Percentiles rank a stretch among this genome's conserved stretches.
phyloP scores from a whole-genome alignment of 768 basidiomycete species.

The Aureoboletus auriporus region DNA sequence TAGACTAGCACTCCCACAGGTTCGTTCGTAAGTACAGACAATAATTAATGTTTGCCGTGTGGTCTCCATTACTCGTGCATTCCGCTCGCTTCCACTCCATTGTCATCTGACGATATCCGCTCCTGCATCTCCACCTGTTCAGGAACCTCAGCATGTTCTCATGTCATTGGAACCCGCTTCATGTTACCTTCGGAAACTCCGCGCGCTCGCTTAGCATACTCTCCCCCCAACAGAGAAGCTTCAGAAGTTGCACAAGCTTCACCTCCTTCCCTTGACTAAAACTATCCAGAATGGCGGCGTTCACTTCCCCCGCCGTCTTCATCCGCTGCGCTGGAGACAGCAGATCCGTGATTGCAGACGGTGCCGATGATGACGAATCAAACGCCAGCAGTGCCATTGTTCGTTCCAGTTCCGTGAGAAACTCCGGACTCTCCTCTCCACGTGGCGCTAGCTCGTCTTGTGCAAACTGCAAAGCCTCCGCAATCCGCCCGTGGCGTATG shows the following conservation, averaged over 20 bases:
- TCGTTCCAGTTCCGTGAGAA: constrained; percentile 85
- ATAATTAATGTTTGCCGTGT: background rate
- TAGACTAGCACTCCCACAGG: background rate
- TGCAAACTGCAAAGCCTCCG: constrained; percentile 85
- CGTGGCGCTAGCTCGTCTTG: constrained; percentile 92
- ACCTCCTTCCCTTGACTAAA: constrained; percentile 91
- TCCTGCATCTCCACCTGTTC: constrained; percentile 31
- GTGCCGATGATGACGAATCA: constrained; percentile 49
- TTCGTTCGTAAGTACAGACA: constrained; percentile 9
- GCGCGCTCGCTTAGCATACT: constrained; percentile 68
- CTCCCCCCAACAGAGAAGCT: constrained; percentile 88
- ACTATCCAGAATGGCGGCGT: constrained; percentile 90
- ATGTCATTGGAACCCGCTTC: constrained; percentile 5
- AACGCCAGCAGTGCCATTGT: constrained; percentile 93
- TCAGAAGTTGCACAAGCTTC: constrained; percentile 78
- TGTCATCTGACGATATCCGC: constrained; percentile 13
- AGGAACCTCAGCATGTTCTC: constrained; percentile 19
- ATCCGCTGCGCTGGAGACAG: constrained; percentile 83
- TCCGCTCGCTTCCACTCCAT: constrained; percentile 13
- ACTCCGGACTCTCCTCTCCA: constrained; percentile 92
- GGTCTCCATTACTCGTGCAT: constrained; percentile 22
- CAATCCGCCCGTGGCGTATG: constrained; percentile 77
- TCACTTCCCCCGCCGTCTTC: constrained; percentile 95
- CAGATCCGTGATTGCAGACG: constrained; percentile 71
- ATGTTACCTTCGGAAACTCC: constrained; percentile 72